Conservation (phyloP, 805 yeast species). For the Maudiozyma saulgeensis region DNA sequence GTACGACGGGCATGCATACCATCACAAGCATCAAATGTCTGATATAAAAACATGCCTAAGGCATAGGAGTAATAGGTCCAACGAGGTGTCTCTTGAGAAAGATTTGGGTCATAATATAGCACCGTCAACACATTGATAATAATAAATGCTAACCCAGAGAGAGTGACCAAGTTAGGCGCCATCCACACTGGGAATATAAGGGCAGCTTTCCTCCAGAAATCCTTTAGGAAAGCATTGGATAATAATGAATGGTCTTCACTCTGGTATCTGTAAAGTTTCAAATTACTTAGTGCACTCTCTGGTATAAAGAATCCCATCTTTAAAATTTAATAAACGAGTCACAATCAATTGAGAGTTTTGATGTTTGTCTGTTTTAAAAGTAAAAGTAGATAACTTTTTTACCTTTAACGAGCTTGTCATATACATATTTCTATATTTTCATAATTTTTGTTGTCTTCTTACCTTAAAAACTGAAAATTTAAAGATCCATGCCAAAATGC, state of each 20-base stretch:
- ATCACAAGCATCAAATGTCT: constrained; percentile 93
- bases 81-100: constrained; percentile 51
- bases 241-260: constrained; percentile 76
- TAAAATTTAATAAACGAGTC: too few relatives aligned
- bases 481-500: too few relatives aligned
- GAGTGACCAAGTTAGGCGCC: constrained; percentile 90
- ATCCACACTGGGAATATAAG: constrained; percentile 69
- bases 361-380: too few relatives aligned
- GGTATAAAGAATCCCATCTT: constrained; percentile 64
- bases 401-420: too few relatives aligned
- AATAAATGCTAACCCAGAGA: constrained; percentile 68
- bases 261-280: constrained; percentile 53
- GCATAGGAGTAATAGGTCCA: constrained; percentile 80
- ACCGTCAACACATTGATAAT: constrained; percentile 54
- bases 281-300: constrained; percentile 32
- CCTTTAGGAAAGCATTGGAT: constrained; percentile 70
- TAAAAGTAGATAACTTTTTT: too few relatives aligned
- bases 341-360: too few relatives aligned
- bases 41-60: constrained; percentile 77
- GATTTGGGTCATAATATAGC: constrained; percentile 63
- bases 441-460: too few relatives aligned
- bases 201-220: constrained; percentile 72
- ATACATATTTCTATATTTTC: too few relatives aligned
- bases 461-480: too few relatives aligned
- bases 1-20: constrained; percentile 94